These are phyloP conservation scores for Fusarium secorum DNA, from an alignment of 2,329 filamentous ascomycete genomes.

Conservation along the genomic window DNA sequence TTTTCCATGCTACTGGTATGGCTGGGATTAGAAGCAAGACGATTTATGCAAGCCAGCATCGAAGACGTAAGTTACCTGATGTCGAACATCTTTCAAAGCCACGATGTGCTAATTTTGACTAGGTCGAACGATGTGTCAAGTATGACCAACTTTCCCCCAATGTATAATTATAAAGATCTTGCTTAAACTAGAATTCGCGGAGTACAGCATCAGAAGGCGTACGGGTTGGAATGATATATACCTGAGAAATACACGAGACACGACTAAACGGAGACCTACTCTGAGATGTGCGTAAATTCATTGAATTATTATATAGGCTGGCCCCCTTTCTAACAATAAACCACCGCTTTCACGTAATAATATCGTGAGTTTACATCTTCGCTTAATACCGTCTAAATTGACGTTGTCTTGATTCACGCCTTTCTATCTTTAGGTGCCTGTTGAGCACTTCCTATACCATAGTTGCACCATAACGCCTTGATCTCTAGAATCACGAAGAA, in stretches of 20 bases:
- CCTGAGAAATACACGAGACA: neutral
- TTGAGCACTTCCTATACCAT: slow-evolving; percentile 20
- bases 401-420: slow-evolving; percentile 8
- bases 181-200: neutral
- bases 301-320: slow-evolving; percentile 1
- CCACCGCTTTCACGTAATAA: neutral
- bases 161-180: slow-evolving; percentile 61
- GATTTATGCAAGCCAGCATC: slow-evolving; percentile 87
- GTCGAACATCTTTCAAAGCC: neutral
- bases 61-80: slow-evolving; percentile 72
- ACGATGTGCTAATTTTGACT: neutral
- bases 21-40: slow-evolving; percentile 87
- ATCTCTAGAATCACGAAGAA: slow-evolving; percentile 13
- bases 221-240: neutral
- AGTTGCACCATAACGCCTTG: slow-evolving; percentile 15
- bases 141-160: slow-evolving; percentile 90
- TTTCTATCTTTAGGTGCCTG: slow-evolving; percentile 21
- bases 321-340: neutral
- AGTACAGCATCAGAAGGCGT: slow-evolving; percentile 29
- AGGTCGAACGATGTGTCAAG: slow-evolving; percentile 89
- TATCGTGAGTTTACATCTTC: neutral
- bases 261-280: neutral
- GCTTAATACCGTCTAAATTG: slow-evolving; percentile 6
- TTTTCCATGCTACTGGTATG: slow-evolving; percentile 90
- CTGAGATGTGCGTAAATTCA: slow-evolving; percentile 7